Percentiles rank a stretch among this genome's conserved stretches.
Evolutionary conservation across 345 rosid species (phyloP).

Genomic region (Populus davidiana): DNA sequence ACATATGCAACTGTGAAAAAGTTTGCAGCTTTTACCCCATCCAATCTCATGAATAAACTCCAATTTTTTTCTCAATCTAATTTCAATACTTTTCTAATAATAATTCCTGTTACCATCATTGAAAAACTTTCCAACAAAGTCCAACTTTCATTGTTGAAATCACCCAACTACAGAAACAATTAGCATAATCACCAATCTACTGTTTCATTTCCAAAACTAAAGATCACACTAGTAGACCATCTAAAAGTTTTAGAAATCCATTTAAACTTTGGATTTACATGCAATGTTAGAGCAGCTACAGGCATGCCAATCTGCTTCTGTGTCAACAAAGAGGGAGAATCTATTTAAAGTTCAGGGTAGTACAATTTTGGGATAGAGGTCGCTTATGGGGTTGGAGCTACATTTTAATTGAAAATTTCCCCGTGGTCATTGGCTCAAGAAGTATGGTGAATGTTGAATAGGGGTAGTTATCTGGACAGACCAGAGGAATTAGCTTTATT

Average conservation of each 20-base stretch:
- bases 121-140: background rate
- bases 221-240: background rate
- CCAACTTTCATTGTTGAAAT: no score
- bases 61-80: background rate
- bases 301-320: background rate
- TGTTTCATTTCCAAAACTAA: background rate
- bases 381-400: no score
- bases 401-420: background rate
- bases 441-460: background rate
- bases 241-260: background rate
- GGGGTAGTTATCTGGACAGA: background rate
- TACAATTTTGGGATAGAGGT: background rate
- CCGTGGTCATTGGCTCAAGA: background rate
- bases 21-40: no score
- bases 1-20: background rate
- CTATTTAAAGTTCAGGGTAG: background rate
- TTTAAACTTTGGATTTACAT: background rate
- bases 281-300: background rate
- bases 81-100: background rate
- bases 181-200: background rate
- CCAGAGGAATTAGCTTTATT: background rate
- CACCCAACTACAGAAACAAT: no score
- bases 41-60: background rate
- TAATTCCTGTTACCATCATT: background rate
- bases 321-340: background rate